Percentiles rank a stretch among this genome's conserved stretches.
Conservation (phyloP, 2,329 filamentous ascomycete species). For the Coleophoma eucalyptorum region DNA sequence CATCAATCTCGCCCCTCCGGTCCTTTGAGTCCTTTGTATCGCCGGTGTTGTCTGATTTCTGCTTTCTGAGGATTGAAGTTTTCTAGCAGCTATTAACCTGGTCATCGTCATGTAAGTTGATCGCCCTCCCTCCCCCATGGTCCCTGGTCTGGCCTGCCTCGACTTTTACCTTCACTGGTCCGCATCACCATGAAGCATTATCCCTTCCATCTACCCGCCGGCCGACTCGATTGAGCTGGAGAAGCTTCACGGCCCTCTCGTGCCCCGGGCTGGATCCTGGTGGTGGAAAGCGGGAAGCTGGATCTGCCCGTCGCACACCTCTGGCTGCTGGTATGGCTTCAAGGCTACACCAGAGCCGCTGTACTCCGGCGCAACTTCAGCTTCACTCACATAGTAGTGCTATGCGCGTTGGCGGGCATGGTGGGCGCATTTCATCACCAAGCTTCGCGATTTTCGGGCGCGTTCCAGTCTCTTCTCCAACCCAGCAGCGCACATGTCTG, state of each 20-base stretch:
- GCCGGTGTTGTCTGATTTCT: slow-evolving; percentile 30
- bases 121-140: slow-evolving; percentile 7
- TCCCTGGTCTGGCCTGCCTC: slow-evolving; percentile 10
- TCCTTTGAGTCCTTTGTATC: slow-evolving; percentile 29
- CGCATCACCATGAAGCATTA: slow-evolving; percentile 20
- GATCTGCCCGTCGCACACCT: slow-evolving; percentile 12
- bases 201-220: slow-evolving; percentile 12
- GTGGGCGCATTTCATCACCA: slow-evolving; percentile 18
- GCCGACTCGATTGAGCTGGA: background rate
- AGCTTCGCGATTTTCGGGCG: slow-evolving; percentile 5
- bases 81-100: slow-evolving; percentile 22
- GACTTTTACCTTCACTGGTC: slow-evolving; percentile 18
- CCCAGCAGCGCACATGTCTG: background rate
- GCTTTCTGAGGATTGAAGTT: slow-evolving; percentile 23
- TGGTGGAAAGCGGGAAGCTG: slow-evolving; percentile 4
- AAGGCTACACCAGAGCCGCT: slow-evolving; percentile 4
- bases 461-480: background rate
- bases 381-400: slow-evolving; percentile 2
- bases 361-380: slow-evolving; percentile 21
- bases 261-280: background rate
- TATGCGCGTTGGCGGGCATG: slow-evolving; percentile 22
- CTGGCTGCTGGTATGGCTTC: slow-evolving; percentile 12
- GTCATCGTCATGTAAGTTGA: slow-evolving; percentile 23
- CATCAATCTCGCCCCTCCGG: slow-evolving; percentile 10
- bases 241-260: background rate